Base-by-base conservation (phyloP, 345 rosid species). In the Conringia planisiliqua region DNA sequence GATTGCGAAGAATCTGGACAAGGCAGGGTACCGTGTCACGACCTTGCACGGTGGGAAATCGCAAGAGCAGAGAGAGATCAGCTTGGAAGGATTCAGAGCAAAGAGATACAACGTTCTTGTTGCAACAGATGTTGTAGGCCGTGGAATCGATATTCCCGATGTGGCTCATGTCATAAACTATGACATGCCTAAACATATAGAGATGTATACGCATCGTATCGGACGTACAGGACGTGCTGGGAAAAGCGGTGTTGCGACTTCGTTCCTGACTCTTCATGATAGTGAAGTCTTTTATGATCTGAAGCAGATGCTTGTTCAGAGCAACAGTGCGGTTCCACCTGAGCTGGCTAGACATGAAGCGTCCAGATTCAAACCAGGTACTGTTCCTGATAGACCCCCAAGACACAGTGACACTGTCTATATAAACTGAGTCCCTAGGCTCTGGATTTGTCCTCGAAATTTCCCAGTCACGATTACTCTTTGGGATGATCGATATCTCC, bases 211-310 rank as follows among this genome's bases (percentile, higher is more conserved):
- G 4, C 99, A 92, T 78, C 96, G 96, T 63, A 92, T 95, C 55
- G 97, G 99, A 51, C 86, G 97, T 83, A 95, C 97, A 13, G 97
- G 96, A 7, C 97, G 96, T 82, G 99, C 97, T 43, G 97, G 97
- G 57, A 95, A 95, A 82, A 92, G 92, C 3, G 97, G 97, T 81
- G 80, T 89, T 73, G 97, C 99, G 26, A 88, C 97, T 10, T 92
- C 97, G 39, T 95, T 95, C 84, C 78, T 94, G 81, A 91, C 99
- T 58, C 78, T 90, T 4, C 85, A 85, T 0, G 99, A 95, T 74
- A 66, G 83, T 1, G 93, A 95, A 38, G 97, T 95, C 39, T 92
- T 92, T 74, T 95, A 92, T 77, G 99, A 95, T 86, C 91, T 92
- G 58, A 95, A 89, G 87, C 97, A 92, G 85, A 92, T 91, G 99